These are phyloP conservation scores for Gossypium davidsonii DNA, from an alignment of 441 rosid species.

Conservation along the genomic window DNA sequence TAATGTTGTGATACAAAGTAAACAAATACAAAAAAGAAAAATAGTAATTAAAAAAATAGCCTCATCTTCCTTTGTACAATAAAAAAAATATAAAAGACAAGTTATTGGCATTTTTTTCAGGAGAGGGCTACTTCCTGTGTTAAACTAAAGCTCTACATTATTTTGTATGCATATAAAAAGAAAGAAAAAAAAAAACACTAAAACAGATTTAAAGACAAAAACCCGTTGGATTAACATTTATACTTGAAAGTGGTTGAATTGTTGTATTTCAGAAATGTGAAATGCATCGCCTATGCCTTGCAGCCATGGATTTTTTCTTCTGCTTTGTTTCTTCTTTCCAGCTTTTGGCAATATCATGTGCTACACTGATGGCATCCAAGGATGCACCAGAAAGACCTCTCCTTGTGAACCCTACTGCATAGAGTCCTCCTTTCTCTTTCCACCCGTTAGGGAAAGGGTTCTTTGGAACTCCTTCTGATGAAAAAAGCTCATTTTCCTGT, in stretches of 20 bases:
- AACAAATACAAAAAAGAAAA: not conserved
- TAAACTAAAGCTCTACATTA: not conserved
- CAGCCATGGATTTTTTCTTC: conserved; percentile 35
- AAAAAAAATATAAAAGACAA: conserved; percentile 9
- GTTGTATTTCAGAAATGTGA: conserved; percentile 44
- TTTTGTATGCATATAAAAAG: not conserved
- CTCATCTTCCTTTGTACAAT: conserved; percentile 47
- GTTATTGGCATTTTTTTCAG: conserved; percentile 21
- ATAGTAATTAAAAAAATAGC: conserved; percentile 26
- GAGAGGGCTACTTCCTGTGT: conserved; percentile 25
- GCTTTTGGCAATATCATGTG: conserved; percentile 46
- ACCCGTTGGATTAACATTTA: not conserved
- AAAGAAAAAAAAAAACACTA: conserved; percentile 13
- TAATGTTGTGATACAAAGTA: conserved; percentile 11
- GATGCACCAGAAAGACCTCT: conserved; percentile 73
- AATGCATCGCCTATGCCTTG: conserved; percentile 69
- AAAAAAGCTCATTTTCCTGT: conserved; percentile 64
- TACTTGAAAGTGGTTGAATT: not conserved
- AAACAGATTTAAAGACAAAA: conserved; percentile 22
- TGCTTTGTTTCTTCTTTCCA: conserved; percentile 79
- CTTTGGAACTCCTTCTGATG: conserved; percentile 48
- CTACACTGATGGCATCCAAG: conserved; percentile 52
- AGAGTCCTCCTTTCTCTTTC: conserved; percentile 64
- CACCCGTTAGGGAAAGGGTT: conserved; percentile 71
- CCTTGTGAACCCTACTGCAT: conserved; percentile 79